phyloP scores from a whole-genome alignment of 495 filamentous ascomycete genomes.

The Halenospora varia region DNA sequence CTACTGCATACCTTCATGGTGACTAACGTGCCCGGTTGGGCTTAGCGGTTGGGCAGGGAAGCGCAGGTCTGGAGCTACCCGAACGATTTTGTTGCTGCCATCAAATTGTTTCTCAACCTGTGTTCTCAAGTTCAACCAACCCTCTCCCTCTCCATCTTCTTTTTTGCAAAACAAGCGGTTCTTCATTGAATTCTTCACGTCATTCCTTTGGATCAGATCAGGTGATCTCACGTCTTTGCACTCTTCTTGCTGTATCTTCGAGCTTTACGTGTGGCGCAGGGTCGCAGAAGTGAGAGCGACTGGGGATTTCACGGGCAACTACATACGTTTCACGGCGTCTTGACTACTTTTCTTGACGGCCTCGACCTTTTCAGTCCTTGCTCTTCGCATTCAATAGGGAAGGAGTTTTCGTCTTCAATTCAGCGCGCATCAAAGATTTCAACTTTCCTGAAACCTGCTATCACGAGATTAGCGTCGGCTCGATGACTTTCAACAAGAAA shows the following conservation, averaged over 20 bases:
- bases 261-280: neutral
- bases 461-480: neutral
- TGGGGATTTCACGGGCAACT: conserved; percentile 4
- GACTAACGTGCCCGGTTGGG: neutral
- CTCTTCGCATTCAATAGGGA: neutral
- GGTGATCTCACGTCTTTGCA: neutral
- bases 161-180: neutral
- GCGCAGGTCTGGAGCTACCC: neutral
- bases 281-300: neutral
- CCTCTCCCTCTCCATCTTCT: conserved; percentile 1
- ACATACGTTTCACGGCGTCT: conserved; percentile 18
- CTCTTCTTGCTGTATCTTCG: conserved; percentile 6
- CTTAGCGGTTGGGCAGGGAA: neutral
- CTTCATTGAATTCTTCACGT: conserved; percentile 7
- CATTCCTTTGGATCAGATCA: conserved; percentile 5
- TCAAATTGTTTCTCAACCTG: conserved; percentile 1
- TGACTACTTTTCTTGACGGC: neutral
- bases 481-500: conserved; percentile 9
- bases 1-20: neutral
- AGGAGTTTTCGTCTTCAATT: neutral
- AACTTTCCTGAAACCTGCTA: conserved; percentile 6
- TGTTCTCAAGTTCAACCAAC: conserved; percentile 3
- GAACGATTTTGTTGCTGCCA: neutral
- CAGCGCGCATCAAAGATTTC: neutral
- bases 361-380: neutral